phyloP scores from a whole-genome alignment of 2,329 filamentous ascomycete genomes.

The Colletotrichum karsti region DNA sequence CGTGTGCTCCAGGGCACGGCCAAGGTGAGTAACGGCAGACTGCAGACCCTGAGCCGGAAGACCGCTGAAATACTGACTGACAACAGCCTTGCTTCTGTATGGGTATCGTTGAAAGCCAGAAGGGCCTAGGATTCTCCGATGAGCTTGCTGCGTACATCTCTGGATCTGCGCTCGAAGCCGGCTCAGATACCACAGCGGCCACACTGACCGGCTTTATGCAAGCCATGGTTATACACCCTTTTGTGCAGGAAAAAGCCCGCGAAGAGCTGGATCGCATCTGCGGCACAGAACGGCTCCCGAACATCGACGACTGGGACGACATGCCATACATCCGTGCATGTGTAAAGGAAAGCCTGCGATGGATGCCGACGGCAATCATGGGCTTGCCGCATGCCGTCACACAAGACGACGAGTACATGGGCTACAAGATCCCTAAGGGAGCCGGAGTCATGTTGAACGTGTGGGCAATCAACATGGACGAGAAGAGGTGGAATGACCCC shows the following conservation, averaged over 20 bases:
- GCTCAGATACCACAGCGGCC: conserved; percentile 52
- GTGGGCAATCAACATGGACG: conserved; percentile 56
- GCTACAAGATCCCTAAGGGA: conserved; percentile 24
- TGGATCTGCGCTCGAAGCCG: conserved; percentile 47
- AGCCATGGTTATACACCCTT: conserved; percentile 53
- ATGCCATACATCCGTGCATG: conserved; percentile 57
- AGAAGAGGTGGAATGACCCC: conserved; percentile 48
- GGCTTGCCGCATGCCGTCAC: conserved; percentile 46
- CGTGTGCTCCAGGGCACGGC: conserved; percentile 19
- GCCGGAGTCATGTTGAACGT: conserved; percentile 32
- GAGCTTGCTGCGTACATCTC: conserved; percentile 42
- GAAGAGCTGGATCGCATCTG: conserved; percentile 52
- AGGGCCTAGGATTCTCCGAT: conserved; percentile 35
- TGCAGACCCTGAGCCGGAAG: background rate
- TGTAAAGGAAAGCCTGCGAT: conserved; percentile 55
- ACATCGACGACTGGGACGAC: conserved; percentile 47
- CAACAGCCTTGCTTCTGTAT: conserved; percentile 37
- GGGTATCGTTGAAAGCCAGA: conserved; percentile 34
- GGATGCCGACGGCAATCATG: conserved; percentile 51
- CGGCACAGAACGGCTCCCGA: conserved; percentile 50
- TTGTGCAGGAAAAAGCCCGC: conserved; percentile 50
- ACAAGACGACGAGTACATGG: conserved; percentile 28
- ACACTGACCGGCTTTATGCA: conserved; percentile 52
- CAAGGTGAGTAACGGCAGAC: conserved; percentile 19
- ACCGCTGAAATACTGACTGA: background rate